phyloP scores from a whole-genome alignment of 345 rosid species.

The Carallia brachiata region DNA sequence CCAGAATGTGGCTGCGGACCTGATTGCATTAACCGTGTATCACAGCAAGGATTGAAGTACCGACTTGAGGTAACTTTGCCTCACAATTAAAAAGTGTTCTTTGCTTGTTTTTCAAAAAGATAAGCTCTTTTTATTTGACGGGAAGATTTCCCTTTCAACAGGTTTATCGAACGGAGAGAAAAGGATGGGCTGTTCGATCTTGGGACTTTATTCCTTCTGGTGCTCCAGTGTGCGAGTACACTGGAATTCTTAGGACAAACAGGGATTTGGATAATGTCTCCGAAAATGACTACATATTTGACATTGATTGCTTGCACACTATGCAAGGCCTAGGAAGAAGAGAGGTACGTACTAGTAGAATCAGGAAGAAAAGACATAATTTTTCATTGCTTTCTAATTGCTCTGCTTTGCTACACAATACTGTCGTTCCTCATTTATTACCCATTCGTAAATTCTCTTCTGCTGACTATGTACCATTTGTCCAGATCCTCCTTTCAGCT shows the following conservation, averaged over 20 bases:
- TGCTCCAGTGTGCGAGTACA: slow-evolving; percentile 27
- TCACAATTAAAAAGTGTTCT: neutral
- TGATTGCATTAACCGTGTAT: slow-evolving; percentile 29
- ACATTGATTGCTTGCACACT: slow-evolving; percentile 31
- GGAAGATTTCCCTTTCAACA: slow-evolving; percentile 7
- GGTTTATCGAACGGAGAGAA: slow-evolving; percentile 23
- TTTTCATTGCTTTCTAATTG: neutral
- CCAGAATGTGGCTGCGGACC: slow-evolving; percentile 32
- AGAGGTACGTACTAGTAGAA: slow-evolving; percentile 17
- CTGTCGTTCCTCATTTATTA: no score
- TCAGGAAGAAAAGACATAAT: neutral
- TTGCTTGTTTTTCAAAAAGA: neutral
- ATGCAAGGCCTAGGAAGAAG: slow-evolving; percentile 26
- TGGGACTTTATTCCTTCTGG: slow-evolving; percentile 32
- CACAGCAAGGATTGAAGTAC: slow-evolving; percentile 22
- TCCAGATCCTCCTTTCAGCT: no score
- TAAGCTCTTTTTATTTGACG: neutral
- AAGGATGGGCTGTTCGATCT: slow-evolving; percentile 35
- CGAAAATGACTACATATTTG: slow-evolving; percentile 25
- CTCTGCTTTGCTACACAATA: no score
- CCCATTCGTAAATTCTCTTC: no score
- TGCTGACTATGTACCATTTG: no score
- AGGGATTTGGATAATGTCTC: slow-evolving; percentile 22
- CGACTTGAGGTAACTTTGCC: slow-evolving; percentile 21
- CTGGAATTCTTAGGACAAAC: slow-evolving; percentile 21